Percentiles rank a stretch among this genome's conserved stretches.
Conservation (phyloP, 2,329 filamentous ascomycete species). For the Neofusicoccum umdonicola region DNA sequence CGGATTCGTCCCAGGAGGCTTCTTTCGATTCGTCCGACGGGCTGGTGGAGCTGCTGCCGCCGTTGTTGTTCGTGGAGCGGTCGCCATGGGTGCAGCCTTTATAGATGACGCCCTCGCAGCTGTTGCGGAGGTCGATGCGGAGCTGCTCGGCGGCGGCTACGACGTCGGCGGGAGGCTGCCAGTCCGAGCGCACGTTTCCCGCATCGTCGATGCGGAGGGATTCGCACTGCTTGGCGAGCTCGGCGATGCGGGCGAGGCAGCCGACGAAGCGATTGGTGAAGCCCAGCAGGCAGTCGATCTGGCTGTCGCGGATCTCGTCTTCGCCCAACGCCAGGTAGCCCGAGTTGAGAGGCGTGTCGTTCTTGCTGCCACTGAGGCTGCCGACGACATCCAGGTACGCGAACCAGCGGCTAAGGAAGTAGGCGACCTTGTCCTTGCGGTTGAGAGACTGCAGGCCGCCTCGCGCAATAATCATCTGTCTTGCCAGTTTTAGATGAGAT, state of each 20-base stretch:
- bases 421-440: constrained; percentile 59
- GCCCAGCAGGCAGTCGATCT: constrained; percentile 78
- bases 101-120: constrained; percentile 40
- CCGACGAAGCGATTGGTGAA: constrained; percentile 71
- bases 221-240: constrained; percentile 68
- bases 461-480: constrained; percentile 69
- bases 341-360: constrained; percentile 41
- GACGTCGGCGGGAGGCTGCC: constrained; percentile 59
- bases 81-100: constrained; percentile 37
- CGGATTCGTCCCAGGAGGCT: constrained; percentile 53
- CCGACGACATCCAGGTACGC: constrained; percentile 80
- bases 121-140: constrained; percentile 60
- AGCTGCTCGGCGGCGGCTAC: constrained; percentile 58
- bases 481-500: constrained; percentile 71
- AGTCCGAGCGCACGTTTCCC: constrained; percentile 52
- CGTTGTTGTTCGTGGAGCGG: constrained; percentile 34
- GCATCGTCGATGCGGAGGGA: constrained; percentile 56
- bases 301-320: constrained; percentile 53
- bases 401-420: constrained; percentile 79
- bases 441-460: constrained; percentile 53
- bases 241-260: constrained; percentile 69
- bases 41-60: background rate
- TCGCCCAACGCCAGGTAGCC: constrained; percentile 32
- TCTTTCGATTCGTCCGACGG: constrained; percentile 25
- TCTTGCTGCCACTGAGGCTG: constrained; percentile 60